Base-by-base conservation (phyloP, 805 yeast genomes). In the Candida yuanshanica region DNA sequence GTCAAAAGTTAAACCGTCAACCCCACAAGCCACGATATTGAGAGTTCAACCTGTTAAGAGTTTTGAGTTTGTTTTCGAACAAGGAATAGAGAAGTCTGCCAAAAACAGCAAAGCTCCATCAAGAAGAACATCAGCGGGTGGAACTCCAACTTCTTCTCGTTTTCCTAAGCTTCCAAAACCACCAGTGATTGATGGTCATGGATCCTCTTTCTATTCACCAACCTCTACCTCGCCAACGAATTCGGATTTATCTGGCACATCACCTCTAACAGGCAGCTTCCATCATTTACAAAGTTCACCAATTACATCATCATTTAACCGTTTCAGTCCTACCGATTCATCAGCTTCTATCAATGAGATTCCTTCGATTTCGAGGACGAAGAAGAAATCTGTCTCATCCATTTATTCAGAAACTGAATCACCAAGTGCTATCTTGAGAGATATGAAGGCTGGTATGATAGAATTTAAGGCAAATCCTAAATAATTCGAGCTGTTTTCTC, bases 11-110 rank as follows among this genome's bases (percentile, higher is more conserved):
- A 21, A 17, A n/a, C 18, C 32, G 20, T 17, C 36, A 4, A 12
- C 34, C 11, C 18, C 34, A 17, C 34, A 31, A 31, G 20, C 34
- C 4, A 18, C 34, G 11, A 31, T 18, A 31, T 20, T 44, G 35
- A 48, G 50, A 29, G 20, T 43, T 13, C 42, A 47, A 10, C 38
- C 46, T 7, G 31, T 45, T 12, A 52, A 48, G 37, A 53, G 45
- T 36, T 56, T 43, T 25, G 59, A 56, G 35, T 56, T 56, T 46
- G 55, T 56, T 16, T 47, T 37, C 35, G 60, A 56, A 27, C 44
- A 44, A 23, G 53, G 53, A 29, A 45, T 29, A 35, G 44, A 31
- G 17, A 31, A 31, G 21, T 7, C 34, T 4, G 12, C 21, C 5
- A 31, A 31, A 31, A n/a, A 12, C 7, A 17, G 42, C 17, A 47